phyloP scores from a whole-genome alignment of 805 yeast species.

The Candida sanyiensis region DNA sequence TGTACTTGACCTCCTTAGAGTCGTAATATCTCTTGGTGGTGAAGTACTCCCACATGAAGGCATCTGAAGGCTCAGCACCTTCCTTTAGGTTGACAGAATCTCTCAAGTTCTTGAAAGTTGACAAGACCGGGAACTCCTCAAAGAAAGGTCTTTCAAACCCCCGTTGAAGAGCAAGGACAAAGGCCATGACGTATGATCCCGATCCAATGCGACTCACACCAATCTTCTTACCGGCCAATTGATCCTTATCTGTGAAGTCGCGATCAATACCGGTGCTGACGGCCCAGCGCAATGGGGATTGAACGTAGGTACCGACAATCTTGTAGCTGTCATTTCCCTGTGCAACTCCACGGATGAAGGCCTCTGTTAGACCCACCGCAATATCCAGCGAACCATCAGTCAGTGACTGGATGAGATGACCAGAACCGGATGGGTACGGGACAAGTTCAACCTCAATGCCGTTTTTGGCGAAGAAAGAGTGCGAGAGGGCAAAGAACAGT shows the following conservation, averaged over 20 bases:
- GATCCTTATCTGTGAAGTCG: conserved; percentile 45
- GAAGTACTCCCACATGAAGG: conserved; percentile 95
- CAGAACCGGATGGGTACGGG: conserved; percentile 83
- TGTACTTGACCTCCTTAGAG: conserved; percentile 66
- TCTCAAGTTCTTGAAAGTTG: conserved; percentile 70
- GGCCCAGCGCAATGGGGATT: conserved; percentile 88
- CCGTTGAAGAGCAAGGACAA: conserved; percentile 64
- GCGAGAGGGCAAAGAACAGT: conserved; percentile 57
- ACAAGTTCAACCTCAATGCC: conserved; percentile 54
- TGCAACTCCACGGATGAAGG: conserved; percentile 77
- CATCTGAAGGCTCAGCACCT: conserved; percentile 52
- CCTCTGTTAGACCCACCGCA: conserved; percentile 89
- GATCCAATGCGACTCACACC: conserved; percentile 87
- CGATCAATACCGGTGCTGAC: conserved; percentile 70
- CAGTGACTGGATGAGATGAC: conserved; percentile 73
- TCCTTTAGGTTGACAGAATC: conserved; percentile 62
- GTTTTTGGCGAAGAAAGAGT: conserved; percentile 47
- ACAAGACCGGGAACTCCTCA: conserved; percentile 48
- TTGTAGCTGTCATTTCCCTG: conserved; percentile 46
- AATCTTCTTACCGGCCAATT: conserved; percentile 56
- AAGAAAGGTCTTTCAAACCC: conserved; percentile 49
- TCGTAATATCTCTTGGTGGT: conserved; percentile 85
- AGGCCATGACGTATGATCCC: conserved; percentile 89
- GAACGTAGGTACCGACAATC: conserved; percentile 76
- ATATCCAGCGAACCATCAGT: conserved; percentile 60